phyloP scores from a whole-genome alignment of 139 green algal species.

The Penium margaritaceum region DNA sequence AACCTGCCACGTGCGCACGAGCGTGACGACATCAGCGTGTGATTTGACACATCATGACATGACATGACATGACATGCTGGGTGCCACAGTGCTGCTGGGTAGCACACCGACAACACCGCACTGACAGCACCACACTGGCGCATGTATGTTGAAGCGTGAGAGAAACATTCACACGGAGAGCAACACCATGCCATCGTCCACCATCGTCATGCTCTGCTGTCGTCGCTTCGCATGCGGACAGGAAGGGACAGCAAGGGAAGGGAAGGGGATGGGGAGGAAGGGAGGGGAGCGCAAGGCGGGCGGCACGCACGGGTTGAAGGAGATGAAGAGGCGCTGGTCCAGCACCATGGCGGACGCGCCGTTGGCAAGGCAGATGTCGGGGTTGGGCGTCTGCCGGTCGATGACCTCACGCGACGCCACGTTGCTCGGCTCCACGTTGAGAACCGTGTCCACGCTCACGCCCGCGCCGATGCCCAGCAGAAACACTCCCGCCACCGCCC shows the following conservation, averaged over 20 bases:
- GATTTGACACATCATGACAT: too few relatives aligned
- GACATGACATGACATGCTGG: too few relatives aligned
- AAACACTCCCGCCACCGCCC: conserved; percentile 15
- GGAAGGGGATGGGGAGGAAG: background rate
- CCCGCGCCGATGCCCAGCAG: conserved; percentile 28
- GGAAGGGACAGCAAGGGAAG: background rate
- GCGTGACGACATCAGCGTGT: too few relatives aligned
- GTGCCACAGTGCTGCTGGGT: too few relatives aligned
- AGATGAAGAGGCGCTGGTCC: conserved; percentile 93
- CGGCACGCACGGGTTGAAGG: conserved; percentile 74
- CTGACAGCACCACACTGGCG: too few relatives aligned
- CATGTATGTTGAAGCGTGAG: too few relatives aligned
- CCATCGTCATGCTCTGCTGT: too few relatives aligned
- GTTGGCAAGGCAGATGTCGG: conserved; percentile 74
- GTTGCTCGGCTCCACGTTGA: conserved; percentile 31
- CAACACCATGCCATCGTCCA: too few relatives aligned
- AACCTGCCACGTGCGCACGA: conserved; percentile 59
- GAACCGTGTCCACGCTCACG: conserved; percentile 22
- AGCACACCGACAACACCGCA: too few relatives aligned
- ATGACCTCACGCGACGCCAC: conserved; percentile 87
- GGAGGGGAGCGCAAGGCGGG: background rate
- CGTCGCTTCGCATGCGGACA: too few relatives aligned
- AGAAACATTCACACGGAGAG: too few relatives aligned
- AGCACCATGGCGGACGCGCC: conserved; percentile 95
- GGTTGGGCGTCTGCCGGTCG: conserved; percentile 83